phyloP scores from a whole-genome alignment of 352 stramenopile genomes.

The Phytophthora pistaciae region DNA sequence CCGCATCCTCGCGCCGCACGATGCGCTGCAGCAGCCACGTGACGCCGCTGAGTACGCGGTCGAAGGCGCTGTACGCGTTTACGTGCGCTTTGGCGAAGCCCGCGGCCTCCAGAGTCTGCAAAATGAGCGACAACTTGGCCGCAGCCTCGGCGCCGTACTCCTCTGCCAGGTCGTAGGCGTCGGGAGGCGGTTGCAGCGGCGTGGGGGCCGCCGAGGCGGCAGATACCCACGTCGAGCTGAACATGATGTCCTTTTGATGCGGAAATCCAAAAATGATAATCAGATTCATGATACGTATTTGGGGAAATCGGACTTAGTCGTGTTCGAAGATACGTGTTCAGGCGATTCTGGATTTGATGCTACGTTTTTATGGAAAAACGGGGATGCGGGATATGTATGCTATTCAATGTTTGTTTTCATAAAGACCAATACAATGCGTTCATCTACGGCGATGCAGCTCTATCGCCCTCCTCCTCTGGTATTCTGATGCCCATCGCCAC shows the following conservation, averaged over 20 bases:
- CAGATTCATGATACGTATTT: neutral
- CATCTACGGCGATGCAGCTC: too few relatives aligned
- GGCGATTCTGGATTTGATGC: too few relatives aligned
- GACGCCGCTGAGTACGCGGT: conserved; percentile 66
- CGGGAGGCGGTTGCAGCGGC: conserved; percentile 4
- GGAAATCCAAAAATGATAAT: neutral
- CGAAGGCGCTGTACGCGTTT: conserved; percentile 65
- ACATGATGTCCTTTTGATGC: conserved; percentile 12
- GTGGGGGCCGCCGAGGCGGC: conserved; percentile 5
- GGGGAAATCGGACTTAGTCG: neutral
- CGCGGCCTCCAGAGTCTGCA: conserved; percentile 40
- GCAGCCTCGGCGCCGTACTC: conserved; percentile 47
- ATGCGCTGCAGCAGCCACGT: conserved; percentile 72
- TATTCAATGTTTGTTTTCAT: too few relatives aligned
- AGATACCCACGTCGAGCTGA: conserved; percentile 31
- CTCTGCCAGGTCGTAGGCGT: conserved; percentile 46
- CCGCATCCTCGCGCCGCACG: conserved; percentile 56
- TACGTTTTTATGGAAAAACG: too few relatives aligned
- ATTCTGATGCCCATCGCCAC: too few relatives aligned
- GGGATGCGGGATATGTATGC: too few relatives aligned
- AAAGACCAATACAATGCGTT: too few relatives aligned
- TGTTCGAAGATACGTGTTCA: too few relatives aligned
- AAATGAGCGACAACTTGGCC: conserved; percentile 36
- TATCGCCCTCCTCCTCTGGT: too few relatives aligned
- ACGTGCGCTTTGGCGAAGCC: conserved; percentile 59